Conservation (phyloP, 768 basidiomycete genomes). For the Boletus speciosus region DNA sequence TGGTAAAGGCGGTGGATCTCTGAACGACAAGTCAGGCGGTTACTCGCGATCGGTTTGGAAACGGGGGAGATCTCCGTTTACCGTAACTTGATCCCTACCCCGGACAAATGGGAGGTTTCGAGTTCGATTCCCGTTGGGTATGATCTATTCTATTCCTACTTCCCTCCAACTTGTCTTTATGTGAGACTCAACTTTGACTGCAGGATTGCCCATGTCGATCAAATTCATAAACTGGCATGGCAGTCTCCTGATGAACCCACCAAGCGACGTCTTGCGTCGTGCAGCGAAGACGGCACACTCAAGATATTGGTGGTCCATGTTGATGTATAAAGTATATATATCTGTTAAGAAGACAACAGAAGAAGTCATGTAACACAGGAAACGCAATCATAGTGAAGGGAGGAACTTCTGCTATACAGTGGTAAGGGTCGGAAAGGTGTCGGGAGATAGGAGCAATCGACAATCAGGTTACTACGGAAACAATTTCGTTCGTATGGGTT, state of each 20-base stretch:
- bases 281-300: constrained; percentile 91
- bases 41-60: constrained; percentile 82
- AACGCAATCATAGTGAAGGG: constrained; percentile 14
- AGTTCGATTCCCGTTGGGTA: constrained; percentile 52
- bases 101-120: constrained; percentile 46
- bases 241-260: constrained; percentile 41
- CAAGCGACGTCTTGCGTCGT: constrained; percentile 68
- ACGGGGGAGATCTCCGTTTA: constrained; percentile 72
- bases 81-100: constrained; percentile 31
- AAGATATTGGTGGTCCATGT: constrained; percentile 65
- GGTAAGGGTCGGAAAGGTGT: constrained; percentile 38
- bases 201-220: constrained; percentile 72
- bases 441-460: constrained; percentile 38
- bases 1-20: not conserved
- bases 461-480: constrained; percentile 51
- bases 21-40: constrained; percentile 36
- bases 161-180: not conserved
- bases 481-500: constrained; percentile 45
- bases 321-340: constrained; percentile 44
- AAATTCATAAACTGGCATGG: constrained; percentile 83
- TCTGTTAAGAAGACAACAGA: constrained; percentile 17
- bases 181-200: not conserved
- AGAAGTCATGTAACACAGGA: constrained; percentile 24
- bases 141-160: constrained; percentile 16
- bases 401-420: constrained; percentile 64